Conservation (phyloP, 1,284 basidiomycete genomes). For the Polyporus tsugae region DNA sequence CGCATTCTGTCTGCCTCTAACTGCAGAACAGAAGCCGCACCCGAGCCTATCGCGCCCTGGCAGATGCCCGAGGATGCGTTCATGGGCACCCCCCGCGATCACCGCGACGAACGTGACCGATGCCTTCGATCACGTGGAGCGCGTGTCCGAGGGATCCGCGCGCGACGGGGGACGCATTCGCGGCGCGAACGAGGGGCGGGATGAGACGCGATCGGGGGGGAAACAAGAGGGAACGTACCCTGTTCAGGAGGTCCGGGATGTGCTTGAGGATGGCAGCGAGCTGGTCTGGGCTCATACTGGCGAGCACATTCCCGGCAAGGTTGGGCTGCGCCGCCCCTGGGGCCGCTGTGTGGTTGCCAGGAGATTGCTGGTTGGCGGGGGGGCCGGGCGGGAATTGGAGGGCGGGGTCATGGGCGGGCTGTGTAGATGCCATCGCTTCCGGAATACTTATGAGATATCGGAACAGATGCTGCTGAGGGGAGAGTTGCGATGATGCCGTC, state of each 20-base stretch:
- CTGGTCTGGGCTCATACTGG: conserved; percentile 53
- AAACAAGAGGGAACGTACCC: conserved; percentile 25
- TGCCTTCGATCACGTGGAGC: conserved; percentile 38
- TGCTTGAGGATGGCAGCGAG: conserved; percentile 60
- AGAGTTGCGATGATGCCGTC: conserved; percentile 2
- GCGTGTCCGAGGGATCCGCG: conserved; percentile 31
- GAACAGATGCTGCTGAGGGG: conserved; percentile 3
- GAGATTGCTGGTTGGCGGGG: conserved; percentile 21
- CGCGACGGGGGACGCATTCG: conserved; percentile 21
- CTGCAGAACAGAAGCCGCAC: conserved; percentile 14
- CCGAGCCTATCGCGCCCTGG: conserved; percentile 8
- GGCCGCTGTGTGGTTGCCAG: conserved; percentile 14
- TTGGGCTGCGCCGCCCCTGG: conserved; percentile 20
- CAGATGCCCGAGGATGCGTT: neutral
- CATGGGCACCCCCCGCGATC: conserved; percentile 25
- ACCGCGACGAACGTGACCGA: conserved; percentile 39
- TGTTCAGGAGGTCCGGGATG: conserved; percentile 55
- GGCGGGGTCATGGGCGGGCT: conserved; percentile 39
- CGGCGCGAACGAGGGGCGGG: conserved; percentile 5
- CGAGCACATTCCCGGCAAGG: conserved; percentile 24
- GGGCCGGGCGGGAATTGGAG: conserved; percentile 32
- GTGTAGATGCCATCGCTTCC: conserved; percentile 40
- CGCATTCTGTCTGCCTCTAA: neutral
- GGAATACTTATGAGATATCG: conserved; percentile 15
- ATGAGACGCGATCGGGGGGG: conserved; percentile 17